phyloP scores from a whole-genome alignment of 2,329 filamentous ascomycete genomes.

The Knoxdaviesia proteae region DNA sequence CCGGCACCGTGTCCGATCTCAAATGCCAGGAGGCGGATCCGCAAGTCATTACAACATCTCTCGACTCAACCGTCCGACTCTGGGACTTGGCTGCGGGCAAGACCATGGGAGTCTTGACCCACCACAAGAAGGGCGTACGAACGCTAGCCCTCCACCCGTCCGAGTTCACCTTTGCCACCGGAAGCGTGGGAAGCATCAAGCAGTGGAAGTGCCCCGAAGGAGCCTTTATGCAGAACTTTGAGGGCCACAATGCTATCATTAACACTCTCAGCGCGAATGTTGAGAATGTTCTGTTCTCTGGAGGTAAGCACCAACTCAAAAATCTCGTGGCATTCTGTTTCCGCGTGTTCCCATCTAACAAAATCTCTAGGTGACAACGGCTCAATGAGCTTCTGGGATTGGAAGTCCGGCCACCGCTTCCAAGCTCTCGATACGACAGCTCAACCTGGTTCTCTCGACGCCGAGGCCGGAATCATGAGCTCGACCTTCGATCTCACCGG shows the following conservation, averaged over 20 bases:
- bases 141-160: slow-evolving; percentile 66
- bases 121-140: slow-evolving; percentile 95
- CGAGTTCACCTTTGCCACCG: slow-evolving; percentile 92
- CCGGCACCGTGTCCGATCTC: slow-evolving; percentile 70
- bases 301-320: slow-evolving; percentile 23
- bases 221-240: slow-evolving; percentile 97
- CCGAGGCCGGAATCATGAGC: slow-evolving; percentile 86
- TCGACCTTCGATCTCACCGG: slow-evolving; percentile 84
- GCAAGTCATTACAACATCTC: slow-evolving; percentile 80
- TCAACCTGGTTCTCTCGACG: slow-evolving; percentile 82
- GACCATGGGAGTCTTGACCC: slow-evolving; percentile 84
- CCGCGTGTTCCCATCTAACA: background rate
- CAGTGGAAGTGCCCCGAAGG: slow-evolving; percentile 98
- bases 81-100: slow-evolving; percentile 96
- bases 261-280: slow-evolving; percentile 87
- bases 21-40: slow-evolving; percentile 92
- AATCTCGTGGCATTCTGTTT: background rate
- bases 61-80: slow-evolving; percentile 76
- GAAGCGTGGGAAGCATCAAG: slow-evolving; percentile 85
- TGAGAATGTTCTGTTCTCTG: slow-evolving; percentile 86
- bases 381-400: slow-evolving; percentile 95
- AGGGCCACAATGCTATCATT: slow-evolving; percentile 89
- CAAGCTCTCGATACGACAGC: slow-evolving; percentile 79
- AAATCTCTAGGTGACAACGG: slow-evolving; percentile 54
- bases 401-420: slow-evolving; percentile 88